phyloP scores from a whole-genome alignment of 2,329 filamentous ascomycete species.

The Pyricularia sp. region DNA sequence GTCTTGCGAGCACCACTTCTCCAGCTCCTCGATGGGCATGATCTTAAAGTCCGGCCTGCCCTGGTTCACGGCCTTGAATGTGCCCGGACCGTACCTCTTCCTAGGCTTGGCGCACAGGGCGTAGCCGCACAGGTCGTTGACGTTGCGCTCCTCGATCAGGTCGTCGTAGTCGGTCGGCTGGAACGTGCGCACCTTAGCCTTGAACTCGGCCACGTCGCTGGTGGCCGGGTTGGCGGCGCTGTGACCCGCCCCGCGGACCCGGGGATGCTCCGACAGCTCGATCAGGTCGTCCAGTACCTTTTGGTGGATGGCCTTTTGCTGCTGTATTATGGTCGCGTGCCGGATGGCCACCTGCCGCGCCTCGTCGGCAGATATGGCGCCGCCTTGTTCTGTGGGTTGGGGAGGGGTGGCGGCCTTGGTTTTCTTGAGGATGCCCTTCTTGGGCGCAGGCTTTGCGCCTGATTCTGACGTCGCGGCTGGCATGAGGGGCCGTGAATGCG shows the following conservation, averaged over 20 bases:
- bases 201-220: conserved; percentile 57
- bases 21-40: conserved; percentile 60
- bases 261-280: conserved; percentile 54
- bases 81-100: conserved; percentile 41
- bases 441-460: conserved; percentile 18
- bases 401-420: conserved; percentile 29
- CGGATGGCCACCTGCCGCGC: conserved; percentile 61
- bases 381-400: conserved; percentile 23
- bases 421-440: conserved; percentile 55
- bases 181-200: conserved; percentile 59
- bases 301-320: conserved; percentile 69
- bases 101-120: conserved; percentile 63
- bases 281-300: conserved; percentile 66
- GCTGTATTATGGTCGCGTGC: conserved; percentile 74
- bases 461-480: conserved; percentile 32
- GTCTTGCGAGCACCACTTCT: conserved; percentile 76
- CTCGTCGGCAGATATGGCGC: conserved; percentile 22
- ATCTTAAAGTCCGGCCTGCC: conserved; percentile 52
- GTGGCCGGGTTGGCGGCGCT: conserved; percentile 39
- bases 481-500: neutral
- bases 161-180: conserved; percentile 85
- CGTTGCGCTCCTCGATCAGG: conserved; percentile 80
- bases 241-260: conserved; percentile 17
- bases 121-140: conserved; percentile 76
- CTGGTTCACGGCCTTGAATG: conserved; percentile 56